Evolutionary conservation across 2,329 filamentous ascomycete species (phyloP).

Genomic region (Fusarium sp.): DNA sequence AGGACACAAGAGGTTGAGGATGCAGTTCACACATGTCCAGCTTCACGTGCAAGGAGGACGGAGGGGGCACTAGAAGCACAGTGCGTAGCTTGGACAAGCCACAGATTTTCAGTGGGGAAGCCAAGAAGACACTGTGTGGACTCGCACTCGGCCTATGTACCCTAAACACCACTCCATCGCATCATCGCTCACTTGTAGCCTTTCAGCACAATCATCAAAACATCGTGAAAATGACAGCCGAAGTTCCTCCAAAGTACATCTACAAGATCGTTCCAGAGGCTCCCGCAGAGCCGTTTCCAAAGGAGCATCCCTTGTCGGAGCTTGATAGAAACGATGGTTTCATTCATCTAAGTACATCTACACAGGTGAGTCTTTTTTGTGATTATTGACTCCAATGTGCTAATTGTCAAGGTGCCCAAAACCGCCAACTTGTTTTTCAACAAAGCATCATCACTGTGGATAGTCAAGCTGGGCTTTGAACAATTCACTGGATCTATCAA

Average conservation of each 20-base stretch:
- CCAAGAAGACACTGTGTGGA: not conserved
- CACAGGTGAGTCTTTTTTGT: constrained; percentile 56
- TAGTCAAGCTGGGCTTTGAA: constrained; percentile 65
- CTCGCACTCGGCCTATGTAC: constrained; percentile 16
- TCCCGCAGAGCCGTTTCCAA: constrained; percentile 65
- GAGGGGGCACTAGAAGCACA: constrained; percentile 13
- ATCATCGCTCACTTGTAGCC: not conserved
- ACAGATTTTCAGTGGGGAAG: not conserved
- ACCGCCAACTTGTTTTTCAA: constrained; percentile 61
- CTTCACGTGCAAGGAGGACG: constrained; percentile 28
- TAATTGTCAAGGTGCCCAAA: constrained; percentile 54
- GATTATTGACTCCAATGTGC: not conserved
- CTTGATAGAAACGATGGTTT: constrained; percentile 72
- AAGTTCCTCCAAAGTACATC: constrained; percentile 57
- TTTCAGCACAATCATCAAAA: constrained; percentile 1
- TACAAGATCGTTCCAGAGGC: constrained; percentile 71
- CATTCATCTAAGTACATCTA: constrained; percentile 69
- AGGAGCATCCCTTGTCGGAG: constrained; percentile 67
- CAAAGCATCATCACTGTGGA: constrained; percentile 55
- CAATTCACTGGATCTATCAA: constrained; percentile 58
- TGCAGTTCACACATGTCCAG: constrained; percentile 18
- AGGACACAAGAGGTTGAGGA: constrained; percentile 14
- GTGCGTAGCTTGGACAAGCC: not conserved
- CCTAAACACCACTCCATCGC: constrained; percentile 19
- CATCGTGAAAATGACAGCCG: constrained; percentile 43